Evolutionary conservation across 1,139 yeast species (phyloP), one percentile per base, ranked within the genome.

Genomic region (Geotrichum europaeum): DNA sequence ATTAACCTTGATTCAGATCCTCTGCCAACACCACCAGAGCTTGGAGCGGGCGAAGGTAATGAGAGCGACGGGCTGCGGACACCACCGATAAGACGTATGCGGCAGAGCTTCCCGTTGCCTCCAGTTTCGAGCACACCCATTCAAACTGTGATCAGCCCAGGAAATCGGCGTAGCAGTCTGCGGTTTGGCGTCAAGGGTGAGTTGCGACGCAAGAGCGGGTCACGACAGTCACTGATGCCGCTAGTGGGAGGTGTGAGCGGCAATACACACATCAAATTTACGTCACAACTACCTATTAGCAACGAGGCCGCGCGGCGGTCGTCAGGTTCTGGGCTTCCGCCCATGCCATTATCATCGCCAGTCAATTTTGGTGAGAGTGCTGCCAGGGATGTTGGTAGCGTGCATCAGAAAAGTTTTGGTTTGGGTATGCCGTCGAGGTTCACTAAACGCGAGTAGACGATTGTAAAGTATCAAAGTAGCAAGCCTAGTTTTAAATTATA

Each of bases 121-220:
- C 28, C 56, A 49, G 51, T 30, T 49, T 53, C 52, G 34, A 53
- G 55, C 52, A 49, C 51, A 7, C 50, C 61, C 30, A 24, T 55
- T 32, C 22, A 60, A 13, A n/a, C 36, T 12, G n/a, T 50, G 24
- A 49, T 22, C 53, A 58, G 49, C 53, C 30, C 59, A 51, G 10
- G 51, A 56, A 15, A 43, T 34, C 13, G 50, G 54, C 53, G 40
- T 53, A 60, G 28, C 60, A 59, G 36, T 56, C 57, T 49, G 30
- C 34, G 52, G 36, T 66, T 68, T 58, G 71, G 71, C n/a, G 68
- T 66, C 50, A 64, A 65, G 43, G 64, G 68, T 30, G 69, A 67
- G 36, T 60, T 68, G 34, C 60, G 64, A 13, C 62, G 67, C 22
- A 62, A 64, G 34, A 60, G 66, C 51, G n/a, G 25, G 15, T 40